Conservation (phyloP, 139 green algal species). For the Pedinophyceae sp. region DNA sequence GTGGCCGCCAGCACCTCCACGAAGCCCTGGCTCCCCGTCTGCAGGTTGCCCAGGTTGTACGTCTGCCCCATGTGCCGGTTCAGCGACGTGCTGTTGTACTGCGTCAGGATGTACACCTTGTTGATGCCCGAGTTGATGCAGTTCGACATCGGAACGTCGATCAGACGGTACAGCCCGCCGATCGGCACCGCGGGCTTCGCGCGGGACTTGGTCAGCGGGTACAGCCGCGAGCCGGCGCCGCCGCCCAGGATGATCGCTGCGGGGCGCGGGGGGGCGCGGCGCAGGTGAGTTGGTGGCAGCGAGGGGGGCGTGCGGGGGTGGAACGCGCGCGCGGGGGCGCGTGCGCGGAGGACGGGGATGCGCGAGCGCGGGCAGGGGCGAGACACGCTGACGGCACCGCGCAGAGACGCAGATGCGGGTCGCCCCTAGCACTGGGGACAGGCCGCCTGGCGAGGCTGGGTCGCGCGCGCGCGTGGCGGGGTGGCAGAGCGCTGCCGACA, state of each 20-base stretch:
- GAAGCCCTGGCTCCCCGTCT: conserved; percentile 75
- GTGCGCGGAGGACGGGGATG: too few species aligned
- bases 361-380: too few species aligned
- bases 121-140: conserved; percentile 95
- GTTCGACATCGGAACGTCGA: conserved; percentile 98
- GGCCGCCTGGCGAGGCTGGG: too few species aligned
- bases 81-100: conserved; percentile 94
- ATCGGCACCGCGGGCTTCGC: conserved; percentile 96
- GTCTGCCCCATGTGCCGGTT: conserved; percentile 90
- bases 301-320: too few species aligned
- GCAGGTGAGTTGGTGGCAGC: too few species aligned
- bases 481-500: too few species aligned
- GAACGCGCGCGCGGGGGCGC: too few species aligned
- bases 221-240: conserved; percentile 75
- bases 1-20: conserved; percentile 90
- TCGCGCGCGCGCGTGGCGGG: too few species aligned
- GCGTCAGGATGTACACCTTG: conserved; percentile 97
- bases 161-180: conserved; percentile 91
- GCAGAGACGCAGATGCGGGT: too few species aligned
- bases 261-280: too few species aligned
- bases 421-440: too few species aligned
- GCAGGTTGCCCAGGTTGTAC: conserved; percentile 79
- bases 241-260: conserved; percentile 87
- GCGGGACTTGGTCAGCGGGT: conserved; percentile 77
- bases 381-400: too few species aligned